These are phyloP conservation scores for Hericium rajendrae DNA, from an alignment of 768 basidiomycete genomes.

Conservation along the genomic window DNA sequence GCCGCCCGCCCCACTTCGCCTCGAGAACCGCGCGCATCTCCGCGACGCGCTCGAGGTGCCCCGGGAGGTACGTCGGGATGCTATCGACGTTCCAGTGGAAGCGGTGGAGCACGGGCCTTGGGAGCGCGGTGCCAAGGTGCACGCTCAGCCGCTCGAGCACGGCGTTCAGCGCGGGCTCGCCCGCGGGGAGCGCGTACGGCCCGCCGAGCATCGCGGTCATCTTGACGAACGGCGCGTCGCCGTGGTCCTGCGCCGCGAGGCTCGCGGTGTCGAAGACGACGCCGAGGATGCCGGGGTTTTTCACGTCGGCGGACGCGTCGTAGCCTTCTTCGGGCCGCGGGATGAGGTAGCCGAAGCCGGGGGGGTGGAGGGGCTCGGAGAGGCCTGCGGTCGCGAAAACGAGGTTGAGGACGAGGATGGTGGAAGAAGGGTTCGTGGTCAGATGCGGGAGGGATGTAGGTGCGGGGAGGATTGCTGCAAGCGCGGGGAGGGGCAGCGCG, in stretches of 20 bases:
- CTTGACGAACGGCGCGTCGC: constrained; percentile 44
- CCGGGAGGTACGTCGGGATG: constrained; percentile 70
- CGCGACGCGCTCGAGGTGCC: constrained; percentile 61
- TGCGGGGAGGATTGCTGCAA: constrained; percentile 35
- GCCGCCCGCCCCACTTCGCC: constrained; percentile 25
- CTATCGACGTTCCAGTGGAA: constrained; percentile 50
- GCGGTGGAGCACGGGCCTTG: constrained; percentile 44
- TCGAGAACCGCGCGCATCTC: constrained; percentile 40
- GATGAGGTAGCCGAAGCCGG: constrained; percentile 91
- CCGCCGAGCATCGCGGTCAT: constrained; percentile 89
- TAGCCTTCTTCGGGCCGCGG: constrained; percentile 64
- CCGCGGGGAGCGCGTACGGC: constrained; percentile 35
- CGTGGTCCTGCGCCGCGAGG: constrained; percentile 47
- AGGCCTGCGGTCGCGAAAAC: constrained; percentile 51
- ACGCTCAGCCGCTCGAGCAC: constrained; percentile 15
- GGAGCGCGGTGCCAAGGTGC: constrained; percentile 20
- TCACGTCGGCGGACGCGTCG: constrained; percentile 6
- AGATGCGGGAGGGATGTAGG: constrained; percentile 49
- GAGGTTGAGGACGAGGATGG: constrained; percentile 84
- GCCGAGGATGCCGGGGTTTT: constrained; percentile 54
- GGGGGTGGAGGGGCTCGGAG: constrained; percentile 51
- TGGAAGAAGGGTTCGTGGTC: constrained; percentile 57
- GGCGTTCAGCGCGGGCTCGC: constrained; percentile 18
- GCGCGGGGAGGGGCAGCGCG: constrained; percentile 53
- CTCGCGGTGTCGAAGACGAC: constrained; percentile 86